Conservation (phyloP, 2,329 filamentous ascomycete genomes). For the Emmonsiellopsis sp. region DNA sequence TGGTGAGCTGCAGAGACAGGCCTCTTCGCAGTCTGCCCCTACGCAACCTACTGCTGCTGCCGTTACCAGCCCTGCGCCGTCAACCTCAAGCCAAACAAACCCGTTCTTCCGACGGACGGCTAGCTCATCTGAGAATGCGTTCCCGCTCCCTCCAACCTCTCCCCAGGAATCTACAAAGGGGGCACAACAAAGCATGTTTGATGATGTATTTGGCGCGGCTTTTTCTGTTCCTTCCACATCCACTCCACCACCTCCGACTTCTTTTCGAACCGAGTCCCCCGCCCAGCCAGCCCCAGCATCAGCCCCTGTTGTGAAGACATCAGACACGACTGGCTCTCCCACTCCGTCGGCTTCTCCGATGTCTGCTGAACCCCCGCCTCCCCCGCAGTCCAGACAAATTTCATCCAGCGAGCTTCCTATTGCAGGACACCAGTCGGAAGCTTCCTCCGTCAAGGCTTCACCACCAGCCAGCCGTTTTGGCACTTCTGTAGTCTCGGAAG, state of each 20-base stretch:
- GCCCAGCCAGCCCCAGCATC: slow-evolving; percentile 22
- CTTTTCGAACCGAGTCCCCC: slow-evolving; percentile 49
- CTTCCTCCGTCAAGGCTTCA: slow-evolving; percentile 69
- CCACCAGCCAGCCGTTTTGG: slow-evolving; percentile 60
- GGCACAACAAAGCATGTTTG: slow-evolving; percentile 65
- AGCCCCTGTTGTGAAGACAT: slow-evolving; percentile 34
- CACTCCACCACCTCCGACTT: slow-evolving; percentile 45
- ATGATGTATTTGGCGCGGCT: slow-evolving; percentile 74
- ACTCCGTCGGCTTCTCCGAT: slow-evolving; percentile 58
- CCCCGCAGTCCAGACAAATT: slow-evolving; percentile 66
- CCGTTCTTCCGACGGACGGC: slow-evolving; percentile 76
- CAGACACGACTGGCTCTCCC: slow-evolving; percentile 40
- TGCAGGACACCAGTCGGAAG: slow-evolving; percentile 48
- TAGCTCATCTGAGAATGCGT: slow-evolving; percentile 40
- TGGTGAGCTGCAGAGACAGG: slow-evolving; percentile 47
- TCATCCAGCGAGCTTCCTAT: slow-evolving; percentile 70
- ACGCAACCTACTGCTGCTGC: slow-evolving; percentile 19
- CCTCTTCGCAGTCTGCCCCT: slow-evolving; percentile 4
- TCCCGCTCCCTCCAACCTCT: slow-evolving; percentile 42
- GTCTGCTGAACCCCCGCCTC: slow-evolving; percentile 42
- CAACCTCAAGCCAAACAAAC: slow-evolving; percentile 65
- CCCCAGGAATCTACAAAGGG: slow-evolving; percentile 26
- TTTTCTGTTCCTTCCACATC: slow-evolving; percentile 41
- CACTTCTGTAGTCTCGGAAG: slow-evolving; percentile 37
- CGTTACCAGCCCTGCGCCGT: slow-evolving; percentile 58